These are phyloP conservation scores for Phaeotremella skinneri DNA, from an alignment of 768 basidiomycete species.

Conservation along the genomic window DNA sequence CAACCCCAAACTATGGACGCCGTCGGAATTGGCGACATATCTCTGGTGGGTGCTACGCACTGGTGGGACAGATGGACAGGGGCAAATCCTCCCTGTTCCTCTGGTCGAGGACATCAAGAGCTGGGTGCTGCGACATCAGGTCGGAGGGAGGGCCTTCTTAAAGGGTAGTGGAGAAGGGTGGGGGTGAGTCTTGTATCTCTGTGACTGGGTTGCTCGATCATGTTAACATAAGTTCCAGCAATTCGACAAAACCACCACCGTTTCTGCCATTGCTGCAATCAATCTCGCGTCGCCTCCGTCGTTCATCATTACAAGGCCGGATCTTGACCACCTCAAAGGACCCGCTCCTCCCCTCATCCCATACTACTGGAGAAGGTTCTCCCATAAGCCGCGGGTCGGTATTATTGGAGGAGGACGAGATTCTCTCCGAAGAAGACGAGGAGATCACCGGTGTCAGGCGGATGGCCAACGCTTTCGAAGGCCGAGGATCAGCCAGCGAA, in stretches of 20 bases:
- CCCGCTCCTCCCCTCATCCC: conserved; percentile 5
- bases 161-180: conserved; percentile 30
- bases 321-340: conserved; percentile 3
- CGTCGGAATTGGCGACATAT: conserved; percentile 39
- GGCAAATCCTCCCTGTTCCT: conserved; percentile 32
- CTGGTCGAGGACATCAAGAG: conserved; percentile 45
- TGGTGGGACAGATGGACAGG: conserved; percentile 32
- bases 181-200: conserved; percentile 24
- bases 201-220: background rate
- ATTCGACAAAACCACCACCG: conserved; percentile 32
- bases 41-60: conserved; percentile 34
- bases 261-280: conserved; percentile 40
- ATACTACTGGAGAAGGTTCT: conserved; percentile 3
- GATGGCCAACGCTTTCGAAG: conserved; percentile 36
- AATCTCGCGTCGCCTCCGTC: conserved; percentile 37
- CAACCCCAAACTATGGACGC: conserved; percentile 39
- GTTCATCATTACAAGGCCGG: conserved; percentile 31
- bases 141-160: conserved; percentile 36
- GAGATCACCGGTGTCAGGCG: conserved; percentile 31
- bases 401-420: conserved; percentile 39
- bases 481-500: conserved; percentile 21
- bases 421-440: conserved; percentile 13
- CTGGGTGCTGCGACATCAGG: conserved; percentile 40
- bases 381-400: conserved; percentile 17
- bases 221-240: background rate